These are phyloP conservation scores for Suillus occidentalis DNA, from an alignment of 768 basidiomycete genomes.

Conservation along the genomic window DNA sequence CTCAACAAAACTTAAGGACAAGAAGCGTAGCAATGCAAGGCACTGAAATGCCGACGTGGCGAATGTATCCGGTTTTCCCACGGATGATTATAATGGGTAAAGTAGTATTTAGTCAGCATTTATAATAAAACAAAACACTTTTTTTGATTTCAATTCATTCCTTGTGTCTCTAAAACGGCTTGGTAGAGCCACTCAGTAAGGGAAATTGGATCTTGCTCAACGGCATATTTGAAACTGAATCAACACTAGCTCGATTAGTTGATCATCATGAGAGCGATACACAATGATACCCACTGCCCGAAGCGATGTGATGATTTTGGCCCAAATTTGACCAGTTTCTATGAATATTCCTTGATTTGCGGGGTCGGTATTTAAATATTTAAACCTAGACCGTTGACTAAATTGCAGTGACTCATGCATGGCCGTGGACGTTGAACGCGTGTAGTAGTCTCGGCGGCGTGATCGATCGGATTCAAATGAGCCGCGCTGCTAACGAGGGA, in stretches of 20 bases:
- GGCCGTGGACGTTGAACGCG: too few relatives aligned
- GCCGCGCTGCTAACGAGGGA: neutral
- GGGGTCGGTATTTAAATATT: neutral
- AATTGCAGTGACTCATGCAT: neutral
- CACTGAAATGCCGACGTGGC: neutral
- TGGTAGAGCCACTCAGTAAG: too few relatives aligned
- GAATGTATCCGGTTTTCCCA: neutral
- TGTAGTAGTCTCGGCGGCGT: neutral
- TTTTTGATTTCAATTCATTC: neutral
- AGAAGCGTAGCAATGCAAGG: neutral
- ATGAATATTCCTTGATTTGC: neutral
- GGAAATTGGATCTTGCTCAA: neutral
- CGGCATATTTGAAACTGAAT: neutral
- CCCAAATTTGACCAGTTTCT: neutral
- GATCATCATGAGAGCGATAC: neutral
- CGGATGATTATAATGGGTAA: neutral
- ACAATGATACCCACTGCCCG: neutral
- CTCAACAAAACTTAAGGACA: slow-evolving; percentile 8
- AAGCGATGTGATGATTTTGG: neutral
- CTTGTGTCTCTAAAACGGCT: too few relatives aligned
- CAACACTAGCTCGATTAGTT: neutral
- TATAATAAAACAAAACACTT: neutral
- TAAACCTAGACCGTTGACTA: neutral
- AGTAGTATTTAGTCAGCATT: neutral
- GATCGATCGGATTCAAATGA: neutral